phyloP scores from a whole-genome alignment of 305 asterid genomes.

The Fraxinus latifolia region DNA sequence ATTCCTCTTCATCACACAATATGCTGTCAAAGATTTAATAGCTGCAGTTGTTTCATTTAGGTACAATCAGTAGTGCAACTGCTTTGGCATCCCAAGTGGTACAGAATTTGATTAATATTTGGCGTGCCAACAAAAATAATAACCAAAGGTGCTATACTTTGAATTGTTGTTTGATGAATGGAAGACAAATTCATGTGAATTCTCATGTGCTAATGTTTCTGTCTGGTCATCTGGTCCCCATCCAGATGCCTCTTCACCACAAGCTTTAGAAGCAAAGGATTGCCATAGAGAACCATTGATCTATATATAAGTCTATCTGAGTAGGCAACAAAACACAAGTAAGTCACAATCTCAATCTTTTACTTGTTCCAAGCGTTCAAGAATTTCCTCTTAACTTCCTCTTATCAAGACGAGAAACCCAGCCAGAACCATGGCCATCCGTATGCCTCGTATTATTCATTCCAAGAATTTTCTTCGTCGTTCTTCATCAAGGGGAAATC shows the following conservation, averaged over 20 bases:
- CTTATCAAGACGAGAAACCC: background rate
- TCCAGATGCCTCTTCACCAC: background rate
- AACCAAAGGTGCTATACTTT: background rate
- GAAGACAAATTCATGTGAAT: conserved; percentile 31
- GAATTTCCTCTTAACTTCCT: background rate
- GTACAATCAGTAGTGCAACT: background rate
- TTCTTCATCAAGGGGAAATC: background rate
- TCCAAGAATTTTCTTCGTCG: background rate
- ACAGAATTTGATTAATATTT: background rate
- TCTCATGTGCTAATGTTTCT: conserved; percentile 18
- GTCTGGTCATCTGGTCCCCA: background rate
- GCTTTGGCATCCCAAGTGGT: background rate
- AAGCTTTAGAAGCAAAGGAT: background rate
- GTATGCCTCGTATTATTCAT: background rate
- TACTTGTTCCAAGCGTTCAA: background rate
- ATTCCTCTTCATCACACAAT: background rate
- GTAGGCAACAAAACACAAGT: background rate
- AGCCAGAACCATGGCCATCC: background rate
- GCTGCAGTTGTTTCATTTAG: background rate
- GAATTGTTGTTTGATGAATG: background rate
- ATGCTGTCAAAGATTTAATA: background rate
- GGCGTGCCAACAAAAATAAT: background rate
- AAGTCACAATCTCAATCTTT: background rate
- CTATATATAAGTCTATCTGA: background rate
- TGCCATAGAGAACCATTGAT: background rate